Evolutionary conservation across 2,329 filamentous ascomycete genomes (phyloP).

Genomic region (Talaromyces sp.): DNA sequence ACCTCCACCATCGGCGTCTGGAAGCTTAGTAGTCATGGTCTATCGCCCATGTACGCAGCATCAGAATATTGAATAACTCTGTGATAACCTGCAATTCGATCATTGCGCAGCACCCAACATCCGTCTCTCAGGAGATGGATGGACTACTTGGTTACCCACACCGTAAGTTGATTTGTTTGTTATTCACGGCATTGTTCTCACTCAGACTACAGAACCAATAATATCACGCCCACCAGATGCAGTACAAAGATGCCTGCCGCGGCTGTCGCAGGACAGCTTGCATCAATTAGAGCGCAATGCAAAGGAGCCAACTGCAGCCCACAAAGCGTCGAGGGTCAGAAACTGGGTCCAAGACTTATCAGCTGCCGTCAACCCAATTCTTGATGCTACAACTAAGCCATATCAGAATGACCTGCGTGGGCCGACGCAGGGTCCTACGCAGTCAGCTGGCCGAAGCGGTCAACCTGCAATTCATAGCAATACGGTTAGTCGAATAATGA

Average conservation of each 20-base stretch:
- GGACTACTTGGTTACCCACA: slow-evolving; percentile 4
- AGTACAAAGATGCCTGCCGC: background rate
- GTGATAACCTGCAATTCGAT: background rate
- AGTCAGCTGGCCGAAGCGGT: background rate
- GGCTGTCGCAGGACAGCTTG: slow-evolving; percentile 10
- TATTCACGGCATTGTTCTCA: background rate
- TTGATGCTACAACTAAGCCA: background rate
- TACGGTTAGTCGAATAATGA: background rate
- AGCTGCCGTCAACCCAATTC: background rate
- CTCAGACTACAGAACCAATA: background rate
- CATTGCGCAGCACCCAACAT: background rate
- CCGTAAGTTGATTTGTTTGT: background rate
- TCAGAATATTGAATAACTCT: background rate
- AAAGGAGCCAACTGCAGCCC: background rate
- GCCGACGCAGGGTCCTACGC: background rate
- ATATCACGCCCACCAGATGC: slow-evolving; percentile 5
- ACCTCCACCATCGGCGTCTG: background rate
- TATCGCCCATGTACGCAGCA: background rate
- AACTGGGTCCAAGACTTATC: slow-evolving; percentile 6
- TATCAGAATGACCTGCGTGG: background rate
- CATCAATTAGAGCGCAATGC: slow-evolving; percentile 11
- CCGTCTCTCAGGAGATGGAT: background rate
- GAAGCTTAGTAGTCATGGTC: background rate
- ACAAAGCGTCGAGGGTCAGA: slow-evolving; percentile 2
- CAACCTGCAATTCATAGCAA: background rate